These are phyloP conservation scores for Parasarocladium wereldwijsianum DNA, from an alignment of 2,329 filamentous ascomycete species.

Conservation along the genomic window DNA sequence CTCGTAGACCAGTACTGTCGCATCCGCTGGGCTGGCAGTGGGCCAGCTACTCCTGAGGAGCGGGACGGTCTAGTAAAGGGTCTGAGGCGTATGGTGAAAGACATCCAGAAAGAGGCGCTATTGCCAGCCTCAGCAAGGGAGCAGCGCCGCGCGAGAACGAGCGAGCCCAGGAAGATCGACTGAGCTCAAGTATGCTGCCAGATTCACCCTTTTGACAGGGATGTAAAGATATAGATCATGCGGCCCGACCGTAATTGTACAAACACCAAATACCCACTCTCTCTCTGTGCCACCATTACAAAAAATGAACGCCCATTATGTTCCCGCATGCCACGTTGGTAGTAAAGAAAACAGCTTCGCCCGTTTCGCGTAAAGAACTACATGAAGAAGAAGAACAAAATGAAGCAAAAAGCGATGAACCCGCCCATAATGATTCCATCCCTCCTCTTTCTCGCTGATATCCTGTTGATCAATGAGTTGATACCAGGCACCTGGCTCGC, in stretches of 20 bases:
- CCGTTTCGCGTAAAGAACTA: too few species aligned
- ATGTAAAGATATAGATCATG: too few species aligned
- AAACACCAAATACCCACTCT: too few species aligned
- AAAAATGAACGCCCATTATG: too few species aligned
- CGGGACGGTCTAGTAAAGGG: conserved; percentile 51
- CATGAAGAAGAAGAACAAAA: conserved; percentile 69
- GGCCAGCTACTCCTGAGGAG: conserved; percentile 49
- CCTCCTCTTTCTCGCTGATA: conserved; percentile 85
- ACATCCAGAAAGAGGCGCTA: conserved; percentile 27
- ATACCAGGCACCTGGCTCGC: conserved; percentile 87
- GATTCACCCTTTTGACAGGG: too few species aligned
- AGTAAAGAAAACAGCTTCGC: too few species aligned
- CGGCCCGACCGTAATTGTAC: too few species aligned
- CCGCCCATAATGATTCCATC: conserved; percentile 86
- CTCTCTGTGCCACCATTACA: too few species aligned
- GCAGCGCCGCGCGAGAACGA: conserved; percentile 12
- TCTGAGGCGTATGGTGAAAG: conserved; percentile 45
- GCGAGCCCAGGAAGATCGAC: too few species aligned
- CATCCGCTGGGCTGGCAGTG: conserved; percentile 90
- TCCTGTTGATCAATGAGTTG: conserved; percentile 80
- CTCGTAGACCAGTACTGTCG: conserved; percentile 75
- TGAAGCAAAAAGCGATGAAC: conserved; percentile 85
- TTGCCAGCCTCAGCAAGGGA: conserved; percentile 19
- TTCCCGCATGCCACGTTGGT: too few species aligned
- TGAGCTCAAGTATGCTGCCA: too few species aligned